phyloP scores from a whole-genome alignment of 1,139 yeast species.

The Saccharomycopsis phalli region DNA sequence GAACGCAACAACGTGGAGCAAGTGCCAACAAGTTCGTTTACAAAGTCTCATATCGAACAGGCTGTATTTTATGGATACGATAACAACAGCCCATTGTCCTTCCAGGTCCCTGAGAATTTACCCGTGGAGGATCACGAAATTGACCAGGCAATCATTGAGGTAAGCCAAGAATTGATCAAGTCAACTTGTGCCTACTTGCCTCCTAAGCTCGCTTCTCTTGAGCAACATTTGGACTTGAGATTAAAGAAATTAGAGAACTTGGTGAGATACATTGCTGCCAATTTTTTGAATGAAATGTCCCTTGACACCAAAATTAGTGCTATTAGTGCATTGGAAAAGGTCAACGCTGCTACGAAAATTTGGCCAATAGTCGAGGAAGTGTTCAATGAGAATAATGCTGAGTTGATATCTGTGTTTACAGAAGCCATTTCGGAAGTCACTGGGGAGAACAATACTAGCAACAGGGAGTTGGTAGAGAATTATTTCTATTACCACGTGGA shows the following conservation, averaged over 20 bases:
- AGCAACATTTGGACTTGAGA: conserved; percentile 37
- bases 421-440: conserved; percentile 3
- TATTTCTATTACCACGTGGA: conserved; percentile 20
- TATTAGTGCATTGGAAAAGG: conserved; percentile 46
- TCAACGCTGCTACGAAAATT: conserved; percentile 43
- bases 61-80: conserved; percentile 55
- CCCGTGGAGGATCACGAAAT: conserved; percentile 32
- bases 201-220: conserved; percentile 34
- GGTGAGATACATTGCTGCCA: conserved; percentile 36
- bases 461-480: conserved; percentile 13
- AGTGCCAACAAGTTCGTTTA: conserved; percentile 28
- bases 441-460: neutral
- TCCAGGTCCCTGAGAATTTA: conserved; percentile 37
- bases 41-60: conserved; percentile 72
- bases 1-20: conserved; percentile 30
- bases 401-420: conserved; percentile 6
- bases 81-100: conserved; percentile 41
- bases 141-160: conserved; percentile 39
- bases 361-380: conserved; percentile 33
- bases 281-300: conserved; percentile 36
- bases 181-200: conserved; percentile 41
- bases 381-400: conserved; percentile 2
- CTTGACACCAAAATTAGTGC: conserved; percentile 30
- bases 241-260: conserved; percentile 34
- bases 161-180: conserved; percentile 46